Evolutionary conservation across 192 early-diverging fungal genomes (phyloP).

Genomic region (Lobulomyces angularis): DNA sequence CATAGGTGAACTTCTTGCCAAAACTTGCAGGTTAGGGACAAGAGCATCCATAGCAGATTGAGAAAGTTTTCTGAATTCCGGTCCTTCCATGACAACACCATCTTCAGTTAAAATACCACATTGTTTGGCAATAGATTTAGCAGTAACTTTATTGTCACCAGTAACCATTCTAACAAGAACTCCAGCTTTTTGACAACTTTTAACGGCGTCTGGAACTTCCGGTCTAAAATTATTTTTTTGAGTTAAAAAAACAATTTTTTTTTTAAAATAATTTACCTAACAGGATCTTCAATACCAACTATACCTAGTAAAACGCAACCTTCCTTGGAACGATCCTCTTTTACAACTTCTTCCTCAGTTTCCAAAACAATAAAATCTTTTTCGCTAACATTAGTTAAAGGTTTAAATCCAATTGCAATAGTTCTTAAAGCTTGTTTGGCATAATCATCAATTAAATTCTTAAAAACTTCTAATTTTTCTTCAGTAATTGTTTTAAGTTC

Average conservation of each 20-base stretch:
- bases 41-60: slow-evolving; percentile 79
- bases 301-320: slow-evolving; percentile 71
- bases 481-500: slow-evolving; percentile 14
- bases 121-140: slow-evolving; percentile 83
- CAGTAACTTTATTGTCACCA: slow-evolving; percentile 90
- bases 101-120: slow-evolving; percentile 80
- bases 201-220: slow-evolving; percentile 86
- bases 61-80: slow-evolving; percentile 75
- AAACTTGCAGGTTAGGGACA: slow-evolving; percentile 84
- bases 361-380: no score
- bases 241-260: no score
- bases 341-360: slow-evolving; percentile 16
- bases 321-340: slow-evolving; percentile 40
- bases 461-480: slow-evolving; percentile 6
- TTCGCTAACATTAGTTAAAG: slow-evolving; percentile 11
- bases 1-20: slow-evolving; percentile 85
- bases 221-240: no score
- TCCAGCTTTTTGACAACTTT: slow-evolving; percentile 77
- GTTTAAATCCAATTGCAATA: slow-evolving; percentile 65
- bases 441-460: slow-evolving; percentile 52
- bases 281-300: slow-evolving; percentile 93
- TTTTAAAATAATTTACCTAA: no score
- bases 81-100: slow-evolving; percentile 90
- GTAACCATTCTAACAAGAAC: slow-evolving; percentile 98
- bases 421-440: slow-evolving; percentile 77